Base-by-base conservation (phyloP, 2,329 filamentous ascomycete genomes). In the Grosmannia serpens region DNA sequence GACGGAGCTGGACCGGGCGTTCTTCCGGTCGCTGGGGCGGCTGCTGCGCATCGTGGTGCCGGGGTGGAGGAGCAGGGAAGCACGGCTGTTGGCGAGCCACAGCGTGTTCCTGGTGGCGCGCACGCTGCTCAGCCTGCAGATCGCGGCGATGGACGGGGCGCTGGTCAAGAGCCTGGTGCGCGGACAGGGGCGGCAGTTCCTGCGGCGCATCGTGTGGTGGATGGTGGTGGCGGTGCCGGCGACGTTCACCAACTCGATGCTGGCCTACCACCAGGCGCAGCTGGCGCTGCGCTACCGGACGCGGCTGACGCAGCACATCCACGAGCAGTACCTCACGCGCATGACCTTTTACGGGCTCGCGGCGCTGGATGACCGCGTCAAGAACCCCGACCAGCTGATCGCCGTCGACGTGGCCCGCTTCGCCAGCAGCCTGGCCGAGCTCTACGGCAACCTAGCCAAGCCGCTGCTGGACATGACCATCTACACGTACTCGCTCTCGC, bases 161-260 rank as follows among this genome's bases (percentile, higher is more conserved):
- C 83, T 99, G 61, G 94, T 99, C 60, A 96, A 94, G 74, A 91
- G 85, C 63, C 75, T 99, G 58, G 91, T 99, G 52, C 86, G 91
- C 71, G 94, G 94, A 2, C 94, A 87, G 64, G 94, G 92, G 20
- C 89, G 84, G 71, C 91, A 95, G 64, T 99, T 99, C 65, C 69
- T 97, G 66, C 85, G 86, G 65, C 85, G 90, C 0, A 85, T 99
- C 65, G 82, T 95, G 7, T 96, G 92, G 91, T 99, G 94, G 94
- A 99, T 99, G 94, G 71, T 92, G 58, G 94, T 99, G 64, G 92
- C 94, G 29, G 81, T 99, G 20, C 94, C 94, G 11, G 94, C 94
- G 1, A 97, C 94, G 0, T 96, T 97, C 70, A 99, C 94, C 47
- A 99, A 99, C 72, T 96, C 91, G 0, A 99, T 99, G 94, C 80